Evolutionary conservation across 768 basidiomycete species (phyloP), one percentile per base, ranked within the genome.

Genomic region (Auricularia heimuer): DNA sequence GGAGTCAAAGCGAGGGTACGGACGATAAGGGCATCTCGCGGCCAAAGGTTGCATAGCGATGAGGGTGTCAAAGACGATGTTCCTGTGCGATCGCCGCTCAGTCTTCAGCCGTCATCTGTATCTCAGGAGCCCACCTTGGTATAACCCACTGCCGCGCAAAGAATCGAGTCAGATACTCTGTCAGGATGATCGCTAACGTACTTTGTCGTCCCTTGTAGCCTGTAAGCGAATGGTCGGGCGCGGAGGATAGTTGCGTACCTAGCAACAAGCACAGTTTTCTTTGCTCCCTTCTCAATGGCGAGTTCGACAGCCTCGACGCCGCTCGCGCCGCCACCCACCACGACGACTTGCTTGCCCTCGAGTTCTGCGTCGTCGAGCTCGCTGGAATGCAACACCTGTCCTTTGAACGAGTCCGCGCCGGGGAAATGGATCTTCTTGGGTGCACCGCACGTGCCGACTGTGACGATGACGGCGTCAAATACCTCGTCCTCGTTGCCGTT

Each of bases 241-340:
- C 2, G 8, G 39, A 7, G 7, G 39, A 7, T 42, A 14, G 8
- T 42, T 14, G 12, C 39, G 39, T 14, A 42, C 39, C 39, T 42
- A 1, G 39, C 39, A 37, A 81, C 66, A 70, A 83, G 77, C 1
- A 75, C 70, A 6, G 74, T 73, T 16, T 74, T 66, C 60, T 68
- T 67, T 0, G 78, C 79, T 10, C 77, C 73, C 61, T 74, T 69
- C 18, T 65, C 36, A 1, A 79, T 70, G 6, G 77, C 75, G 0
- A 77, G 73, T 66, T 79, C 77, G 18, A 77, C 78, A 2, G 77
- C 75, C 65, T 84, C 81, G 33, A 83, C 82, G 2, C 80, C 82
- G 51, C 78, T 82, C 0, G 86, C 85, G 0, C 85, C 84, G 47
- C 82, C 80, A 0, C 82, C 81, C 42, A 83, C 75, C 2, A 83